phyloP scores from a whole-genome alignment of 1,284 basidiomycete genomes.

The Coriolopsis trogii region DNA sequence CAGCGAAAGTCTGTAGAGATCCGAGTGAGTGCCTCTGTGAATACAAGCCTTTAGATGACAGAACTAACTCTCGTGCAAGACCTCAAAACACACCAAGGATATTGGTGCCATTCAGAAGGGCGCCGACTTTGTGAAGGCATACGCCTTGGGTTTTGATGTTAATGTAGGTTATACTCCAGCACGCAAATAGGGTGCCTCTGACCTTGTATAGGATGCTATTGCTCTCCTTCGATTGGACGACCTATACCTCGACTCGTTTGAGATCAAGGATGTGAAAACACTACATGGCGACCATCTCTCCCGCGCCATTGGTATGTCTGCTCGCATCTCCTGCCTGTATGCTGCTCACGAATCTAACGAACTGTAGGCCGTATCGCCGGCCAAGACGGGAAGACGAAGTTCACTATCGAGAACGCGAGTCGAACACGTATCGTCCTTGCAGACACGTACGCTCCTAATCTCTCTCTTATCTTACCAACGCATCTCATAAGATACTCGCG shows the following conservation, averaged over 20 bases:
- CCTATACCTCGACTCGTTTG: conserved; percentile 96
- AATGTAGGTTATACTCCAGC: conserved; percentile 58
- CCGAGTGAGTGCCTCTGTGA: conserved; percentile 60
- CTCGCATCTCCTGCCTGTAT: not conserved
- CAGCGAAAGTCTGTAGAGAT: conserved; percentile 89
- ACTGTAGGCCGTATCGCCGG: conserved; percentile 96
- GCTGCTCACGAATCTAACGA: no score
- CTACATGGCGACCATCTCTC: conserved; percentile 96
- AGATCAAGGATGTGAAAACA: conserved; percentile 99
- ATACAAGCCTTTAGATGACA: not conserved
- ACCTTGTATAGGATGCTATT: conserved; percentile 78
- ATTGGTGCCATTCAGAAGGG: conserved; percentile 94
- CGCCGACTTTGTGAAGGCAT: conserved; percentile 98
- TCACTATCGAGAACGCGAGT: conserved; percentile 97
- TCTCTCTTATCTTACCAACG: conserved; percentile 2
- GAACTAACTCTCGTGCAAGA: conserved; percentile 52
- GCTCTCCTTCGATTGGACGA: conserved; percentile 95
- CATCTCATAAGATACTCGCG: conserved; percentile 8
- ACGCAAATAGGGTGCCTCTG: conserved; percentile 6
- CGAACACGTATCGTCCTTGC: conserved; percentile 96
- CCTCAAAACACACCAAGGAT: conserved; percentile 93
- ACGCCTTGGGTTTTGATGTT: conserved; percentile 91
- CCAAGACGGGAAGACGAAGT: conserved; percentile 97
- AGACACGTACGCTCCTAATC: conserved; percentile 74
- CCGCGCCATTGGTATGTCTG: conserved; percentile 82